Evolutionary conservation across 345 rosid species (phyloP).

Genomic region (Melaleuca alternifolia): DNA sequence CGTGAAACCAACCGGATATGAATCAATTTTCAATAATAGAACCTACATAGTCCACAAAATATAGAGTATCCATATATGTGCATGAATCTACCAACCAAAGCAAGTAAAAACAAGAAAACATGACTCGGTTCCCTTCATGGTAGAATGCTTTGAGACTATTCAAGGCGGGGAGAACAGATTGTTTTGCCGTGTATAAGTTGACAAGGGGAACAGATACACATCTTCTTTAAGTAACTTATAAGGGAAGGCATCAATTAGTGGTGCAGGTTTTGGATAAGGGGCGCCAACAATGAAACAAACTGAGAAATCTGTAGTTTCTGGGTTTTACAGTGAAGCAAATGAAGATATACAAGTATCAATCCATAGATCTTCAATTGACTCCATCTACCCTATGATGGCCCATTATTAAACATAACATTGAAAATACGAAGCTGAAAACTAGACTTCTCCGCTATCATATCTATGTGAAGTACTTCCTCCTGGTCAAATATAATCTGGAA

Average conservation of each 20-base stretch:
- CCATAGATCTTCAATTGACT: neutral
- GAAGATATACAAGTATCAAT: neutral
- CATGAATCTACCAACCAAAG: neutral
- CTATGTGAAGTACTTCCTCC: neutral
- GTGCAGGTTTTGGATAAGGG: neutral
- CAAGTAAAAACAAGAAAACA: neutral
- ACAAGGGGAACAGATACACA: neutral
- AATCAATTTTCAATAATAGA: neutral
- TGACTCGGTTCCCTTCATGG: neutral
- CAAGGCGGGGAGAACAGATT: neutral
- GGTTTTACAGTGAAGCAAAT: neutral
- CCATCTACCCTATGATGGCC: neutral
- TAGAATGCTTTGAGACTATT: neutral
- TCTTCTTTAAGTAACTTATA: no score
- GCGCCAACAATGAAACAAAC: neutral
- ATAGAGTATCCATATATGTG: neutral
- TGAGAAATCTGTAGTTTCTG: neutral
- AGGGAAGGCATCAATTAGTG: neutral
- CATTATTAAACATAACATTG: neutral
- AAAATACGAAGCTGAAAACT: neutral
- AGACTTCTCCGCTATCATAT: neutral
- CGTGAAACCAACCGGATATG: neutral
- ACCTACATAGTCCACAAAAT: neutral
- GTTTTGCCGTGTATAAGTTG: neutral
- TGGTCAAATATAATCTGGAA: neutral